A percentile compares a stretch with the other conserved stretches of the same genome.
phyloP scores from a whole-genome alignment of 352 stramenopile species.

The Globisporangium irregulare region DNA sequence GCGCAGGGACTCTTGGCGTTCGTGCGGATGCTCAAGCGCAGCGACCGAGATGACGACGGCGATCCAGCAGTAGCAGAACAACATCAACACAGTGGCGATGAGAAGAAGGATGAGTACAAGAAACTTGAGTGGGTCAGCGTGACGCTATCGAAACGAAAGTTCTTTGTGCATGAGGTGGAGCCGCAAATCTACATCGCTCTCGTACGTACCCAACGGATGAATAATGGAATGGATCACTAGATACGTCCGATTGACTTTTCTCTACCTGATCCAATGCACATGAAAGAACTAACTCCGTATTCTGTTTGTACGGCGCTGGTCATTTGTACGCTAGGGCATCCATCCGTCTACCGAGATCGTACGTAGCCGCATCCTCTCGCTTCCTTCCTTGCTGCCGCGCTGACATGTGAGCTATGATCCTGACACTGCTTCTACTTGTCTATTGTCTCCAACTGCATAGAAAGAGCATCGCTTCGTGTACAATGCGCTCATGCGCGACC shows the following conservation, averaged over 20 bases:
- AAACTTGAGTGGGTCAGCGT: conserved; percentile 42
- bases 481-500: conserved; percentile 31
- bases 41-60: not conserved
- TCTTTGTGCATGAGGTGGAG: conserved; percentile 57
- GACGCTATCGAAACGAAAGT: conserved; percentile 32
- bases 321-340: conserved; percentile 21
- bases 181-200: conserved; percentile 58
- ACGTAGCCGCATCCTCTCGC: not conserved
- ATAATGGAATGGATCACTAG: not conserved
- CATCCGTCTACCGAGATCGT: conserved; percentile 31
- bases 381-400: not conserved
- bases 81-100: not conserved
- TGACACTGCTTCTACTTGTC: not conserved
- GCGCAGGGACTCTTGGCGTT: conserved; percentile 54
- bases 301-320: not conserved
- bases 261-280: not conserved
- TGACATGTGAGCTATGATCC: not conserved
- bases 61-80: not conserved
- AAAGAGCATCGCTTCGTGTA: conserved; percentile 36
- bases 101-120: not conserved
- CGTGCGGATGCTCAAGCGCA: conserved; percentile 33
- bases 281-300: not conserved
- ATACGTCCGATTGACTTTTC: not conserved
- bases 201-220: conserved; percentile 20
- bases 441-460: conserved; percentile 10